A percentile compares a stretch with the other conserved stretches of the same genome.
Evolutionary conservation across 306 rosid genomes (phyloP).

Genomic region (Lathyrus sativus): DNA sequence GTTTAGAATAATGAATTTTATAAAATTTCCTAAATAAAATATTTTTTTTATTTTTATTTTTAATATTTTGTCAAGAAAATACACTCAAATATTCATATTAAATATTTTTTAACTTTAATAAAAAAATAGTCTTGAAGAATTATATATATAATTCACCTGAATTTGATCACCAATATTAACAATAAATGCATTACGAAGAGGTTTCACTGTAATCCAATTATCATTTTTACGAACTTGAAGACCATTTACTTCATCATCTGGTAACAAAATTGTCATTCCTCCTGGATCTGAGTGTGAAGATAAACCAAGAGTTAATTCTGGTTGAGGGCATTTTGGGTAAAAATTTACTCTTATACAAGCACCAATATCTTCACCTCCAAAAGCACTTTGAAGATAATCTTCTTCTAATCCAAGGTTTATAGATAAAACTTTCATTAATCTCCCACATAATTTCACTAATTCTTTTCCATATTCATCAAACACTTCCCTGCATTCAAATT

Average conservation of each 20-base stretch:
- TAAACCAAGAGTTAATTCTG: conserved; percentile 74
- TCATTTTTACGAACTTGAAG: conserved; percentile 71
- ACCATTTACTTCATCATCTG: conserved; percentile 65
- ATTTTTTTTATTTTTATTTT: no score
- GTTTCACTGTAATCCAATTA: conserved; percentile 83
- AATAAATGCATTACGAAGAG: conserved; percentile 70
- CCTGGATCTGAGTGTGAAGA: conserved; percentile 96
- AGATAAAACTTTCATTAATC: conserved; percentile 63
- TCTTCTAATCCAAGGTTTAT: conserved; percentile 63
- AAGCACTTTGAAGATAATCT: conserved; percentile 52
- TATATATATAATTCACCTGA: conserved; percentile 52
- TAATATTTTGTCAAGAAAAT: no score
- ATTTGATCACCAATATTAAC: conserved; percentile 93
- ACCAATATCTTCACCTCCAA: conserved; percentile 78
- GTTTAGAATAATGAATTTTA: no score
- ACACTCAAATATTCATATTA: no score
- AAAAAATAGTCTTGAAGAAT: no score
- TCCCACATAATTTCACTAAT: conserved; percentile 68
- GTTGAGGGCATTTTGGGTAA: conserved; percentile 79
- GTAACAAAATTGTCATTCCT: conserved; percentile 69
- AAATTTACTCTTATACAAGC: conserved; percentile 85
- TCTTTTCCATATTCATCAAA: conserved; percentile 86
- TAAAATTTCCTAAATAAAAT: no score
- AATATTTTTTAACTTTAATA: no score
- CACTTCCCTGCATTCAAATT: conserved; percentile 51